phyloP scores from a whole-genome alignment of 345 rosid genomes.

The Eucalyptus coolabah region DNA sequence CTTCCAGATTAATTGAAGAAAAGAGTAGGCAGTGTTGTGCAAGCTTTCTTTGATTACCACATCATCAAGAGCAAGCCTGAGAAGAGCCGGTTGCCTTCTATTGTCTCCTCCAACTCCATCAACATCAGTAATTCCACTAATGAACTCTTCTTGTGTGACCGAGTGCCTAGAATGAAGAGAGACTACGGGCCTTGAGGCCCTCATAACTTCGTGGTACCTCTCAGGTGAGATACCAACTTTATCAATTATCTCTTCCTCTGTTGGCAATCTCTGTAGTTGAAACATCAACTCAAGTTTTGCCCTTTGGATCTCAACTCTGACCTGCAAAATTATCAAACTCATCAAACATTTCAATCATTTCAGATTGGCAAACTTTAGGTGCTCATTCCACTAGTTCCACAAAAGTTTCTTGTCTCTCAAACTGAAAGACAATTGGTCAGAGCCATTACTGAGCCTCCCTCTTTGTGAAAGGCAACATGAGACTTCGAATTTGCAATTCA shows the following conservation, averaged over 20 bases:
- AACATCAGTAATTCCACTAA: constrained; percentile 54
- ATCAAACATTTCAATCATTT: background rate
- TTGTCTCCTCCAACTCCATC: constrained; percentile 64
- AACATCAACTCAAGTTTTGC: constrained; percentile 52
- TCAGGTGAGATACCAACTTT: constrained; percentile 64
- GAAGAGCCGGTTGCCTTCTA: constrained; percentile 66
- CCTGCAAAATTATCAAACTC: constrained; percentile 20
- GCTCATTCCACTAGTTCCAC: background rate
- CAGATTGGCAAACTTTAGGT: background rate
- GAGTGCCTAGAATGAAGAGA: constrained; percentile 72
- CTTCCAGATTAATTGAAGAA: background rate
- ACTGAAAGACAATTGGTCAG: background rate
- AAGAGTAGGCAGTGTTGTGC: background rate
- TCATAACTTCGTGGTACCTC: constrained; percentile 74
- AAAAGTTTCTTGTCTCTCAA: background rate
- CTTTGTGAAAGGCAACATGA: background rate
- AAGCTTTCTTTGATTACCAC: constrained; percentile 39
- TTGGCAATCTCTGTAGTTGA: constrained; percentile 58
- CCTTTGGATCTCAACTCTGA: constrained; percentile 66
- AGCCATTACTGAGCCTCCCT: background rate
- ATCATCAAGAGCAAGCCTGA: constrained; percentile 95
- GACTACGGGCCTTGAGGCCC: constrained; percentile 52
- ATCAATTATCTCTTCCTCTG: constrained; percentile 55
- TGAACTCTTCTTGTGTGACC: constrained; percentile 82
- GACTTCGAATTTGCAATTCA: background rate